Conservation (phyloP, 352 stramenopile species). For the Pythium dissimile region DNA sequence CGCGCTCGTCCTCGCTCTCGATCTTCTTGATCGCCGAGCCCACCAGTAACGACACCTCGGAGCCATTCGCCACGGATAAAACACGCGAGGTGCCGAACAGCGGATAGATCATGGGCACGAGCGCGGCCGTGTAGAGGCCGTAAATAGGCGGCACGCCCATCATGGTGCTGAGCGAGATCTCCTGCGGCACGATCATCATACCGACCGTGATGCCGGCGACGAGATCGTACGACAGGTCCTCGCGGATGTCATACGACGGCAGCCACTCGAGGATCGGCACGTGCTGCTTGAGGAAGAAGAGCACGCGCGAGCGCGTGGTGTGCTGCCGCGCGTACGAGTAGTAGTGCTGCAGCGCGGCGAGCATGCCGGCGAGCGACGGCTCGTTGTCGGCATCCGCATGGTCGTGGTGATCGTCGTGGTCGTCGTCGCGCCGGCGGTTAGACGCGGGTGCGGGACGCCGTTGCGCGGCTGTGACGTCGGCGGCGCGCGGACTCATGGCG, state of each 20-base stretch:
- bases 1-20: conserved; percentile 42
- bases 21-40: conserved; percentile 65
- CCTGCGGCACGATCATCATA: conserved; percentile 89
- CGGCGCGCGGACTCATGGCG: conserved; percentile 10
- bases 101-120: conserved; percentile 86
- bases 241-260: conserved; percentile 44
- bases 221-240: conserved; percentile 53
- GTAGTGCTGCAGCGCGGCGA: conserved; percentile 3
- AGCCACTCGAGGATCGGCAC: conserved; percentile 62
- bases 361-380: background rate
- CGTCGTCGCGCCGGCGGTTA: background rate
- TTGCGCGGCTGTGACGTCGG: too few relatives aligned
- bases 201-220: conserved; percentile 59
- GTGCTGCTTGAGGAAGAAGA: conserved; percentile 42
- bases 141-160: conserved; percentile 86
- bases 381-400: conserved; percentile 4
- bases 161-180: conserved; percentile 88
- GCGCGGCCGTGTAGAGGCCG: conserved; percentile 83
- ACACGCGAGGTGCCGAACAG: conserved; percentile 82
- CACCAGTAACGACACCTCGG: conserved; percentile 58
- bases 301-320: conserved; percentile 24
- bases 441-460: background rate
- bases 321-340: conserved; percentile 20
- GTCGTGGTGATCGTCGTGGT: too few relatives aligned
- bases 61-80: conserved; percentile 75